Percentiles rank a stretch among this genome's conserved stretches.
These are phyloP conservation scores for Clarireedia hainanense DNA, from an alignment of 2,329 filamentous ascomycete genomes.

Conservation along the genomic window DNA sequence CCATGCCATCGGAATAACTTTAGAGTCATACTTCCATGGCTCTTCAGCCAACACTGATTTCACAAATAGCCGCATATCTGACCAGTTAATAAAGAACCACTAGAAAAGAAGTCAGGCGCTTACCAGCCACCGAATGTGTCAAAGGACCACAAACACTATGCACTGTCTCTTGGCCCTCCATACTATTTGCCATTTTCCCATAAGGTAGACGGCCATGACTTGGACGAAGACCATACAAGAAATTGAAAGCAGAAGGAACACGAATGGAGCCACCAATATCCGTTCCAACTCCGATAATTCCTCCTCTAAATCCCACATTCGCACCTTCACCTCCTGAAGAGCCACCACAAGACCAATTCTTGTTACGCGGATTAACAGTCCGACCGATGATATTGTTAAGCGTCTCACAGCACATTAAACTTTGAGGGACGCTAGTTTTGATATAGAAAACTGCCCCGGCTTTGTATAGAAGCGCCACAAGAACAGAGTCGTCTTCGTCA, in stretches of 20 bases:
- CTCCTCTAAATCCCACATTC: conserved; percentile 26
- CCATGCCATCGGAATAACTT: conserved; percentile 37
- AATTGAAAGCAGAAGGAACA: conserved; percentile 32
- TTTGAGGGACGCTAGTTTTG: conserved; percentile 35
- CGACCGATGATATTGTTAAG: conserved; percentile 36
- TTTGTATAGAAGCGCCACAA: conserved; percentile 32
- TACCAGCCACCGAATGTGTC: conserved; percentile 34
- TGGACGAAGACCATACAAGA: conserved; percentile 32
- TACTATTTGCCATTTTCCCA: conserved; percentile 26
- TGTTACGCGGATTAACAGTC: conserved; percentile 29
- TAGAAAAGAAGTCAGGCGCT: conserved; percentile 7
- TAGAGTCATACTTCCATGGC: conserved; percentile 32
- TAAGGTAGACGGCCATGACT: conserved; percentile 23
- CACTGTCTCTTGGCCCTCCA: conserved; percentile 37
- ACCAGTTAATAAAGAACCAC: conserved; percentile 21
- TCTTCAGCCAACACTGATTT: conserved; percentile 28
- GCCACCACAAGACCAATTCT: conserved; percentile 23
- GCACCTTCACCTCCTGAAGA: conserved; percentile 30
- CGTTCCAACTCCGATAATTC: conserved; percentile 27
- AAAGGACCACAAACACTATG: conserved; percentile 29
- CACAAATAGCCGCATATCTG: conserved; percentile 30
- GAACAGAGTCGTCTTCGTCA: conserved; percentile 36
- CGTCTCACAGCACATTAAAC: conserved; percentile 35
- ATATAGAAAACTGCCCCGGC: conserved; percentile 35
- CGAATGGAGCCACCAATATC: conserved; percentile 29